Evolutionary conservation across 495 filamentous ascomycete species (phyloP), one percentile per base, ranked within the genome.

Genomic region (Penicillium verhagenii): DNA sequence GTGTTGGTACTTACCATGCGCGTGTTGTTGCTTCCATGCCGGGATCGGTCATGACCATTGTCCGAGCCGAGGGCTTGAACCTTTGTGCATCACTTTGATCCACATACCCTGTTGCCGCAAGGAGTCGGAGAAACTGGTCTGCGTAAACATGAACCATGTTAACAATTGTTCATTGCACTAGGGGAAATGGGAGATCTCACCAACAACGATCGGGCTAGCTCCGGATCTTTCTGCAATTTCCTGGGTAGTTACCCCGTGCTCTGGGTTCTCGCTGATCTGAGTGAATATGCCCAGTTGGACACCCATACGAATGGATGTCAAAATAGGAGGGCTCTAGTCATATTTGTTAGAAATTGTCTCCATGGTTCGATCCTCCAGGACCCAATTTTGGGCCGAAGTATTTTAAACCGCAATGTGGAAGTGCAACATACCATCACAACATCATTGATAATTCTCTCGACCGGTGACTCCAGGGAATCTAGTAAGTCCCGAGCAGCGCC

Each of bases 261-360:
- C 45, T 48, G 53, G 48, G 31, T 18, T 29, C 13, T 50, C 25
- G 26, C 52, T 37, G 16, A 57, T 53, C 7, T 43, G 31, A 11
- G 42, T 44, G 44, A 66, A 66, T 6, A 56, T 45, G 1, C 42
- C 59, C 1, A 62, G 53, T 14, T 66, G 50, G 29, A 62, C 63
- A 18, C 63, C 63, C 53, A 62, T 56, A 10, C 59, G 54, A 21
- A 62, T 14, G 16, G 58, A 40, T 53, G 59, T 57, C 2, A 56
- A 33, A 2, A 57, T 48, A 16, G 51, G 49, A 4, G 44, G 29
- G 21, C 49, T 57, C 59, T 62, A 10, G 2, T 28, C 1, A 14
- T 4, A 5, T 35, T 35, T n/a, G 2, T 35, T 14, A 35, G 11
- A 24, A 5, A 11, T 20, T 35, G 47, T 20, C 40, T 7, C 6